Conservation (phyloP, 1,139 yeast genomes). For the Protomyces inouyei region DNA sequence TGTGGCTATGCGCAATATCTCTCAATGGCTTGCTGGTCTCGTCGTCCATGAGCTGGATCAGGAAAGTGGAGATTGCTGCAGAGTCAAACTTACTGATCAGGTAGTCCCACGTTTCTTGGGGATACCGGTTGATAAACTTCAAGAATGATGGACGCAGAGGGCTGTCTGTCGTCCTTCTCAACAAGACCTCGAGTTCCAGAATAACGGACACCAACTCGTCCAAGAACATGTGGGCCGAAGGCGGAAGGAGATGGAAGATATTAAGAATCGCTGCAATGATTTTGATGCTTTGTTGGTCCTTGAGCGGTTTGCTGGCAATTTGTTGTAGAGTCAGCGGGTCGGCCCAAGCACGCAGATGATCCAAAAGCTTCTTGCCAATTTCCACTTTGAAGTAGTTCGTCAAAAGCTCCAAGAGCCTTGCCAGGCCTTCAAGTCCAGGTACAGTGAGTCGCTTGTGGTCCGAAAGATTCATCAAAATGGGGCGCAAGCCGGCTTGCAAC, state of each 20-base stretch:
- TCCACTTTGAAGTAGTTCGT: constrained; percentile 94
- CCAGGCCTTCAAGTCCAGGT: constrained; percentile 84
- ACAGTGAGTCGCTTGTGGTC: constrained; percentile 89
- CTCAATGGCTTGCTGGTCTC: constrained; percentile 27
- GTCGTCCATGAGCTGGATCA: constrained; percentile 34
- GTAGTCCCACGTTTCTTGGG: constrained; percentile 67
- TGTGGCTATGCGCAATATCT: background rate
- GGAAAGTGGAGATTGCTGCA: constrained; percentile 63
- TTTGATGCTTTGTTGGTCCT: constrained; percentile 73
- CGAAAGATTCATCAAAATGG: constrained; percentile 89
- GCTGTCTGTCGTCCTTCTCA: constrained; percentile 79
- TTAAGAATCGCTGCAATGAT: constrained; percentile 86
- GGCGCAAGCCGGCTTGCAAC: constrained; percentile 86
- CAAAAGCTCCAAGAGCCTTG: constrained; percentile 74
- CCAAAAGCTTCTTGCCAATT: constrained; percentile 86
- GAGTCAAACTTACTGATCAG: constrained; percentile 64
- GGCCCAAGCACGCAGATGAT: constrained; percentile 96
- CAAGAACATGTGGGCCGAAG: constrained; percentile 87
- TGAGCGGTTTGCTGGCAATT: constrained; percentile 67
- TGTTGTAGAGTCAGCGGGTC: constrained; percentile 70
- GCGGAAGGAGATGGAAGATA: constrained; percentile 85
- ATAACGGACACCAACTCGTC: constrained; percentile 76
- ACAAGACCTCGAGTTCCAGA: constrained; percentile 69
- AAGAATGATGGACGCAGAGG: constrained; percentile 93
- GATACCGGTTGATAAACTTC: constrained; percentile 76